Conservation (phyloP, 2,329 filamentous ascomycete species). For the Colletotrichum caudatum region DNA sequence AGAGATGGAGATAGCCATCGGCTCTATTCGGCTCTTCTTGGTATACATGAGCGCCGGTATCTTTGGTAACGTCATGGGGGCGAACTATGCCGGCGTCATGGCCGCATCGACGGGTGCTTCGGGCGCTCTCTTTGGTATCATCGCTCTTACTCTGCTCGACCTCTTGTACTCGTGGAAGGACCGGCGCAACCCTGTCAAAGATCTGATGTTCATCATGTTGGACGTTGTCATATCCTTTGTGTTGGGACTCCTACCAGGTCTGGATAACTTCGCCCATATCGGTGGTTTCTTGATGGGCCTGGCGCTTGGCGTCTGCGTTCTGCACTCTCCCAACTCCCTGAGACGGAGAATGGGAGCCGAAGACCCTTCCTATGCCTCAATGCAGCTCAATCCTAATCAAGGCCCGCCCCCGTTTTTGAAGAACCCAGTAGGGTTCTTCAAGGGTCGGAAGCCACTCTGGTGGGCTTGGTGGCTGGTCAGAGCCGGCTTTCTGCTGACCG, state of each 20-base stretch:
- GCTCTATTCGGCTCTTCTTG: conserved; percentile 85
- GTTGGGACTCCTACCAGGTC: conserved; percentile 87
- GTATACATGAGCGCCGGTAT: conserved; percentile 94
- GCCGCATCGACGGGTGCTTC: conserved; percentile 91
- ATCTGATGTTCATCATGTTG: conserved; percentile 87
- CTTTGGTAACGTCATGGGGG: conserved; percentile 94
- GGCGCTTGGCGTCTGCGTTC: conserved; percentile 84
- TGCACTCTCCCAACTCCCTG: conserved; percentile 88
- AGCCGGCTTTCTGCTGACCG: conserved; percentile 80
- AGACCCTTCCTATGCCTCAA: conserved; percentile 78
- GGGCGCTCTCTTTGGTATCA: conserved; percentile 89
- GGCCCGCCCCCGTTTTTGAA: conserved; percentile 68
- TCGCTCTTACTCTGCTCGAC: conserved; percentile 89
- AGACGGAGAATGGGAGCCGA: conserved; percentile 76
- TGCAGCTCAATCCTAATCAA: conserved; percentile 64
- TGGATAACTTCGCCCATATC: conserved; percentile 98
- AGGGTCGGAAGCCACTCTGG: conserved; percentile 91
- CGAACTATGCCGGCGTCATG: conserved; percentile 87
- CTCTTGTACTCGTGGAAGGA: conserved; percentile 93
- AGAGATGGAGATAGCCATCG: conserved; percentile 93
- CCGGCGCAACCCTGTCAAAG: conserved; percentile 79
- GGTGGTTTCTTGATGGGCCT: conserved; percentile 95
- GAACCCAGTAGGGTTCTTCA: conserved; percentile 83
- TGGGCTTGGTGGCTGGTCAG: conserved; percentile 97
- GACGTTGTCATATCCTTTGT: conserved; percentile 93